Evolutionary conservation across 2,329 filamentous ascomycete species (phyloP), one percentile per base, ranked within the genome.

Genomic region (Xylariaceae sp.): DNA sequence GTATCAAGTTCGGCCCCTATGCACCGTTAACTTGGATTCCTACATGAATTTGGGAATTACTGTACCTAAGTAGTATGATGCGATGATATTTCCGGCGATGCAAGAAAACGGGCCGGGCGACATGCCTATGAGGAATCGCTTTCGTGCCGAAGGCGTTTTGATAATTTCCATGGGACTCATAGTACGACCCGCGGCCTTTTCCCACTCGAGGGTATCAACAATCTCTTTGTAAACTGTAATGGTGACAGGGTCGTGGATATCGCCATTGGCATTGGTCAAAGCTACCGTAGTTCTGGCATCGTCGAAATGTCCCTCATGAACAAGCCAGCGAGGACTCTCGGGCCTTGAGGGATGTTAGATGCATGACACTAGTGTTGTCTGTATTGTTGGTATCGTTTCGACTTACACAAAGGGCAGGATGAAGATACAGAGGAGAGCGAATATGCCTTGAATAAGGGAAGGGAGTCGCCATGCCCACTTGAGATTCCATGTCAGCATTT

Each of bases 391-490:
- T n/a, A n/a, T n/a, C n/a, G n/a, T n/a, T n/a, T n/a, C 4, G 17
- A 41, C 55, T 55, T 45, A 58, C 57, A 71, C 63, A 48, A 73
- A 73, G 3, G 66, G 69, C 25, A 73, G 49, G 19, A 73, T 64
- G 16, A 62, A 27, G n/a, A 72, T 67, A 50, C 67, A 71, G 8
- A 70, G 46, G 1, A 69, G 8, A 4, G 58, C 59, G 46, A 62
- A 62, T 11, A 67, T 52, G 1, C 62, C 68, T 45, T 74, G 71
- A 23, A 74, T 61, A 1, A 72, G 52, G 0, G 69, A 72, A 2
- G 71, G 71, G 5, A 65, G 58, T 35, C 71, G 57, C 71, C 71
- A 75, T 12, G 70, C 68, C 70, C 71, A 73, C 6, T 56, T 11
- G 23, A 20, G 10, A 17, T 35, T 20, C 17, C 8, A 5, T 23